Evolutionary conservation across 768 basidiomycete genomes (phyloP).

Genomic region (Agrocybe chaxingu): DNA sequence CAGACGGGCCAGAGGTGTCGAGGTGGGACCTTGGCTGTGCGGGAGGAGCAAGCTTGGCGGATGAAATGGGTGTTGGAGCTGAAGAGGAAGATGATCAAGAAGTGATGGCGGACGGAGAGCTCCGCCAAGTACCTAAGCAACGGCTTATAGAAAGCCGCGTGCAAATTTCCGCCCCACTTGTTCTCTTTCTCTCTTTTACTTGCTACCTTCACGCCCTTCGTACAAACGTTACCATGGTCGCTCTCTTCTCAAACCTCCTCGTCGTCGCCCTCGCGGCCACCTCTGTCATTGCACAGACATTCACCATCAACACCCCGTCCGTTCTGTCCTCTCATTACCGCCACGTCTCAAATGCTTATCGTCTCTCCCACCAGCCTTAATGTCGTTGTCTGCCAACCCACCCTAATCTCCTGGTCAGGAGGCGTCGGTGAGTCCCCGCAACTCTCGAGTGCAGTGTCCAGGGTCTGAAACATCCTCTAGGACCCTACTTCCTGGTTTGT

Average conservation of each 20-base stretch:
- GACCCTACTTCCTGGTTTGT: conserved; percentile 28
- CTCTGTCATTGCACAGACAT: conserved; percentile 19
- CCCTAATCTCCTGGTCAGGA: conserved; percentile 21
- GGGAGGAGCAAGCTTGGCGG: background rate
- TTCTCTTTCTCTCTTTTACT: conserved; percentile 5
- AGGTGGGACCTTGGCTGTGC: background rate
- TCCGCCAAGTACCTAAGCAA: conserved; percentile 2
- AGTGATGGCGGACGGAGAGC: conserved; percentile 2
- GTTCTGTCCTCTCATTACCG: background rate
- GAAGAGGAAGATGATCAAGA: background rate
- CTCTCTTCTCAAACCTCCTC: conserved; percentile 17
- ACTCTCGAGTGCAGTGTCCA: background rate
- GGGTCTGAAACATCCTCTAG: conserved; percentile 3
- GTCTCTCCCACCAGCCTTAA: conserved; percentile 11
- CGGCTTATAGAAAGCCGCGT: background rate
- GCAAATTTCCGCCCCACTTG: background rate
- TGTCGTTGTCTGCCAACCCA: conserved; percentile 24
- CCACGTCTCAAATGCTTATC: background rate
- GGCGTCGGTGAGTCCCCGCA: conserved; percentile 17
- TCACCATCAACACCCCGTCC: conserved; percentile 24
- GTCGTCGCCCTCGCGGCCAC: conserved; percentile 15
- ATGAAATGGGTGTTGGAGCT: background rate
- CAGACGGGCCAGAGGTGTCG: too few relatives aligned
- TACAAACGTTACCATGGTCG: conserved; percentile 17
- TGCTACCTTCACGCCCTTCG: conserved; percentile 1